A percentile compares a stretch with the other conserved stretches of the same genome.
phyloP scores from a whole-genome alignment of 768 basidiomycete species.

The Coprinopsis strossmayeri region DNA sequence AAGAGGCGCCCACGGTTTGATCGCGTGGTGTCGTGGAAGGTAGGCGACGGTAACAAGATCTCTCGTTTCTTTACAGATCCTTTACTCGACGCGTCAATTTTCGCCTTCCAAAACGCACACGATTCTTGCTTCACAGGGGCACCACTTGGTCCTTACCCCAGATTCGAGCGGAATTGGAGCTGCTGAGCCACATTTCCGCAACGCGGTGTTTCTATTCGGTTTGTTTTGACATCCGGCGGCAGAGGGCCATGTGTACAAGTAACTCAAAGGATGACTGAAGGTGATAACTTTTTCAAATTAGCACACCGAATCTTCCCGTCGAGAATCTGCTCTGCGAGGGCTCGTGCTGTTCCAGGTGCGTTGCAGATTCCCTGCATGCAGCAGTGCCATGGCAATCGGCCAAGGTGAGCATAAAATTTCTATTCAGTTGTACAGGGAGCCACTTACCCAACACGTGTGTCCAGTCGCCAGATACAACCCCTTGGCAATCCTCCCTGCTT shows the following conservation, averaged over 20 bases:
- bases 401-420: background rate
- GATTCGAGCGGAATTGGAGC: no score
- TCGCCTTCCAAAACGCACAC: no score
- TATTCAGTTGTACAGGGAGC: no score
- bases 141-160: no score
- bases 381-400: background rate
- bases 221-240: background rate
- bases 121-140: no score
- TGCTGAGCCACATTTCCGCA: no score
- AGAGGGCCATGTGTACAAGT: background rate
- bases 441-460: conserved; percentile 71
- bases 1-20: no score
- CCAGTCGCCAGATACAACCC: conserved; percentile 72
- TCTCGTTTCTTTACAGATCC: no score
- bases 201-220: background rate
- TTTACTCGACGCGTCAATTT: no score
- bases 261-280: conserved; percentile 25
- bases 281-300: conserved; percentile 42
- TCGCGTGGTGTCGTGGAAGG: no score
- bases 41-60: no score
- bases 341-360: conserved; percentile 77
- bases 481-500: conserved; percentile 44
- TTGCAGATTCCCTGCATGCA: conserved; percentile 36
- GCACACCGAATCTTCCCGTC: conserved; percentile 57
- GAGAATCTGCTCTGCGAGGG: conserved; percentile 64